Conservation (phyloP, 2,329 filamentous ascomycete species). For the Pseudogymnoascus sp. region DNA sequence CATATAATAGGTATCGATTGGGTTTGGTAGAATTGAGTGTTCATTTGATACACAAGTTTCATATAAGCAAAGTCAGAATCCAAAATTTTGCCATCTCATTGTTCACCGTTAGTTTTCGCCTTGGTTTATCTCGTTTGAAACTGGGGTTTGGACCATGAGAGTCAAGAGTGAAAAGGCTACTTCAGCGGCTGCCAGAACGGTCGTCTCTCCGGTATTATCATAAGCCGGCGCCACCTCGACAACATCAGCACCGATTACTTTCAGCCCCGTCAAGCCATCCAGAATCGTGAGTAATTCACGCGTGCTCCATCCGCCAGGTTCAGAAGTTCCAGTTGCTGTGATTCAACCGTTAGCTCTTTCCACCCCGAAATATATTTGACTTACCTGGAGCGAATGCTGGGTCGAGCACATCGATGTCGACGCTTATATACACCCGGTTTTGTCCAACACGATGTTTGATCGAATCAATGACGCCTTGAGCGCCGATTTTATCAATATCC, state of each 20-base stretch:
- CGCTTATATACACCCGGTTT: constrained; percentile 44
- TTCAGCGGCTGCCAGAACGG: constrained; percentile 41
- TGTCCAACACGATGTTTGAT: constrained; percentile 41
- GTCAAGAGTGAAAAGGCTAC: constrained; percentile 37
- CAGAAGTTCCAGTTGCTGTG: constrained; percentile 40
- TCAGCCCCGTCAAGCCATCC: constrained; percentile 47
- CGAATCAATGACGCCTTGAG: constrained; percentile 35
- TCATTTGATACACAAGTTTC: background rate
- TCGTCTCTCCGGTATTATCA: constrained; percentile 51
- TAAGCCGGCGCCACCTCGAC: constrained; percentile 55
- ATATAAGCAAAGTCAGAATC: background rate
- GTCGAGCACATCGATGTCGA: constrained; percentile 45
- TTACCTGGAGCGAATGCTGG: constrained; percentile 42
- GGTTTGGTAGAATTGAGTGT: background rate
- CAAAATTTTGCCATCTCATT: background rate
- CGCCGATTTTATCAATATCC: constrained; percentile 38
- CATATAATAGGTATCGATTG: background rate
- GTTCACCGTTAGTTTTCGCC: background rate
- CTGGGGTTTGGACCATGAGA: constrained; percentile 34
- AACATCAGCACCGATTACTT: constrained; percentile 51
- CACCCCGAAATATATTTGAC: constrained; percentile 12
- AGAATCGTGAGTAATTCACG: constrained; percentile 50
- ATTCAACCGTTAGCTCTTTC: constrained; percentile 20
- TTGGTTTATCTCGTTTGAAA: constrained; percentile 10
- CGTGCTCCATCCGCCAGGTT: constrained; percentile 53